Conservation (phyloP, 1,284 basidiomycete species). For the Earliella scabrosa region DNA sequence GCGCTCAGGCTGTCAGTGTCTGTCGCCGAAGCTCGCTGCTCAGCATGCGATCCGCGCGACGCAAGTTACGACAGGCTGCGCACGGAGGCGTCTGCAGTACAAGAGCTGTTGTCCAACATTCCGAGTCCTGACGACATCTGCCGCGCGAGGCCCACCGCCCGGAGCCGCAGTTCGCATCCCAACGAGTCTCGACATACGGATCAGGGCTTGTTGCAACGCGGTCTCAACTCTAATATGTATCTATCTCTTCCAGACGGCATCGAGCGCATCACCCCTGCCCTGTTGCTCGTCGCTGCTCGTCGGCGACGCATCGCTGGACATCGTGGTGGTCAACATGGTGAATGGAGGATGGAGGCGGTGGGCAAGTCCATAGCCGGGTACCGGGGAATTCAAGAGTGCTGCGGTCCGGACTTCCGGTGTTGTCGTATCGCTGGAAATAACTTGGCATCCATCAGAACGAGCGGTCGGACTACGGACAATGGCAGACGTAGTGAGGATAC, state of each 20-base stretch:
- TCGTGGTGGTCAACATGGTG: background rate
- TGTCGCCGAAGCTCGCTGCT: background rate
- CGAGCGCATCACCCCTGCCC: too few species aligned
- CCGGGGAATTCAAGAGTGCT: too few species aligned
- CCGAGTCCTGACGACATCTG: background rate
- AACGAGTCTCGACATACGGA: background rate
- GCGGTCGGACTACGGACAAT: slow-evolving; percentile 10
- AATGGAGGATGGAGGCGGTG: background rate
- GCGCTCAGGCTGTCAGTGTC: background rate
- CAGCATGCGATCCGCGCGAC: background rate
- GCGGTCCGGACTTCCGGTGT: slow-evolving; percentile 20
- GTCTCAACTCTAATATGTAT: background rate
- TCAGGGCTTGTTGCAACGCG: background rate
- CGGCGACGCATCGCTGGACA: background rate
- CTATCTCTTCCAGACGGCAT: too few species aligned
- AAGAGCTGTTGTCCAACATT: background rate
- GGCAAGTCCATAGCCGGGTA: too few species aligned
- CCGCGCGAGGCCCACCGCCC: background rate
- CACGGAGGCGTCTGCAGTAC: background rate
- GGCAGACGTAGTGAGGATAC: slow-evolving; percentile 15
- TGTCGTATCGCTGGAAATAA: slow-evolving; percentile 17
- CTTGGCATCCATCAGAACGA: slow-evolving; percentile 24
- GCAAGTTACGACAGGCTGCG: background rate
- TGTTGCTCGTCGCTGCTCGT: background rate
- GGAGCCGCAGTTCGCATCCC: slow-evolving; percentile 3